phyloP scores from a whole-genome alignment of 768 basidiomycete genomes.

The Ramaria sp. region DNA sequence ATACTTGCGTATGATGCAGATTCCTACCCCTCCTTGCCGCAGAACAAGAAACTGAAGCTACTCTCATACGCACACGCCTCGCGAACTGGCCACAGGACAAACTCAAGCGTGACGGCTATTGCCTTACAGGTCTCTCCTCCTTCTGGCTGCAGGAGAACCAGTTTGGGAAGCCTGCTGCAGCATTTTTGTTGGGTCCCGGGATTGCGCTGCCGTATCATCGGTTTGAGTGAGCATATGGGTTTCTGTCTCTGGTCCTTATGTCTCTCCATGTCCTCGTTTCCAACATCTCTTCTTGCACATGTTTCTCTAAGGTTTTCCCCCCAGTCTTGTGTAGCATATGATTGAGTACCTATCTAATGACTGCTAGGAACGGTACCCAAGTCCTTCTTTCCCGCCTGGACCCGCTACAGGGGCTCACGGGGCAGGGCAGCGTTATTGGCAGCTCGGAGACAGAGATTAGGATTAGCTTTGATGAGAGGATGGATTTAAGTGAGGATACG shows the following conservation, averaged over 20 bases:
- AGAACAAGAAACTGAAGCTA: slow-evolving; percentile 58
- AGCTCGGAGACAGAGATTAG: slow-evolving; percentile 40
- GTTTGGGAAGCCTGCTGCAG: slow-evolving; percentile 55
- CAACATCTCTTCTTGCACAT: slow-evolving; percentile 1
- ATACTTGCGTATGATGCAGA: slow-evolving; percentile 21
- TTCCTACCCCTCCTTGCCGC: slow-evolving; percentile 37
- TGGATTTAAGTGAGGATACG: slow-evolving; percentile 25
- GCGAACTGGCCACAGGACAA: slow-evolving; percentile 53
- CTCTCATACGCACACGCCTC: slow-evolving; percentile 49
- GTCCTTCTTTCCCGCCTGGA: slow-evolving; percentile 51
- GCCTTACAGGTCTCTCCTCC: slow-evolving; percentile 50
- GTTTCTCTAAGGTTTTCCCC: not conserved
- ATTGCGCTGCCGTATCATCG: slow-evolving; percentile 49
- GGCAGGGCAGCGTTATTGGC: slow-evolving; percentile 45
- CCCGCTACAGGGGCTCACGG: slow-evolving; percentile 44
- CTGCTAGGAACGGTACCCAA: slow-evolving; percentile 61
- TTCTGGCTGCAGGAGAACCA: slow-evolving; percentile 59
- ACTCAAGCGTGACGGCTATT: slow-evolving; percentile 61
- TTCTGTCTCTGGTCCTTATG: not conserved
- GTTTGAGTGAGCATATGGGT: slow-evolving; percentile 46
- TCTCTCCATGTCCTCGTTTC: not conserved
- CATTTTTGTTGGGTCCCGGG: slow-evolving; percentile 56
- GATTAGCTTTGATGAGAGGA: slow-evolving; percentile 41
- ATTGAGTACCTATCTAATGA: too few relatives aligned
- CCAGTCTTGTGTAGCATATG: too few relatives aligned